These are phyloP conservation scores for Spathaspora passalidarum DNA, from an alignment of 805 yeast species.

Conservation along the genomic window DNA sequence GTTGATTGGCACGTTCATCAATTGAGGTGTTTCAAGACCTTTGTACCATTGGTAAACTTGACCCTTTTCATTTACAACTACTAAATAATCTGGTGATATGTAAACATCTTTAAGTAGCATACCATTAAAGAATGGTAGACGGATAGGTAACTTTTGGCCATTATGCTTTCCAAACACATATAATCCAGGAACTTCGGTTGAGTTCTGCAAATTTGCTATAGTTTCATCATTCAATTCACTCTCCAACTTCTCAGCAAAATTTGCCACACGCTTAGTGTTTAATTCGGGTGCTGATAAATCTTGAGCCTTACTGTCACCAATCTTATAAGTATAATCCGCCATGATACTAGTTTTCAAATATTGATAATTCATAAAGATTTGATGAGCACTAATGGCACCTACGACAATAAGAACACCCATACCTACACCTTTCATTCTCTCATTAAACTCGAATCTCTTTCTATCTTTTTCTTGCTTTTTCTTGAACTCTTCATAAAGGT, in stretches of 20 bases:
- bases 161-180: conserved; percentile 33
- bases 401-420: conserved; percentile 41
- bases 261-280: conserved; percentile 24
- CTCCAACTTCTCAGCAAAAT: conserved; percentile 23
- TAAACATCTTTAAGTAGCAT: conserved; percentile 55
- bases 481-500: conserved; percentile 25
- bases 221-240: conserved; percentile 21
- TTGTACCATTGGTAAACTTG: conserved; percentile 72
- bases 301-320: conserved; percentile 37
- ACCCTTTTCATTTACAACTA: conserved; percentile 68
- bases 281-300: conserved; percentile 30
- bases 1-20: conserved; percentile 26
- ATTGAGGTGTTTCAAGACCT: conserved; percentile 27
- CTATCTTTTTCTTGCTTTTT: conserved; percentile 23
- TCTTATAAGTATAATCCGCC: conserved; percentile 31
- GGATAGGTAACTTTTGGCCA: conserved; percentile 49
- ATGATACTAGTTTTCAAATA: conserved; percentile 32
- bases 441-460: conserved; percentile 36
- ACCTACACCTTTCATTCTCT: conserved; percentile 43
- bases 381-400: conserved; percentile 39
- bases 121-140: conserved; percentile 64
- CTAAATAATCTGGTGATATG: conserved; percentile 44
- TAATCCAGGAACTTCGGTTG: conserved; percentile 28
- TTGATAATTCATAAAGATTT: conserved; percentile 41
- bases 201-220: conserved; percentile 17